phyloP scores from a whole-genome alignment of 768 basidiomycete genomes.

The Sporobolomyces roseus region DNA sequence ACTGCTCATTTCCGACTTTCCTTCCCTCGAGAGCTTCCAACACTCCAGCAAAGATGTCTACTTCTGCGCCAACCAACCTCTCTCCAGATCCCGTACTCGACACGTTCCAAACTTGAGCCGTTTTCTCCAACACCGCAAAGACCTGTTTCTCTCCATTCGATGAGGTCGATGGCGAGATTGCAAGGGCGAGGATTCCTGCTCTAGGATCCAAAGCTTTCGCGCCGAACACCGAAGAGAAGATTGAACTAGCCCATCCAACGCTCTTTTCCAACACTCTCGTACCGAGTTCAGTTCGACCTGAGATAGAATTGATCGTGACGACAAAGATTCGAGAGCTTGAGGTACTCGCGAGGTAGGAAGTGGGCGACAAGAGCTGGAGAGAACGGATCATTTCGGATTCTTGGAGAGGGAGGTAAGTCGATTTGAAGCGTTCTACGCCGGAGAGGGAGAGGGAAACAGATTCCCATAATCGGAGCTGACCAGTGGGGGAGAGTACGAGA shows the following conservation, averaged over 20 bases:
- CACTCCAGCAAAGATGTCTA: constrained; percentile 27
- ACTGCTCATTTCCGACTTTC: constrained; percentile 44
- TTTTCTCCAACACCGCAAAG: constrained; percentile 41
- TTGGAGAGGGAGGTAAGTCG: constrained; percentile 38
- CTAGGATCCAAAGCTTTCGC: constrained; percentile 30
- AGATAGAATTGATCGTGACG: constrained; percentile 43
- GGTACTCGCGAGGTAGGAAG: constrained; percentile 46
- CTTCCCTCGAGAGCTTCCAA: constrained; percentile 43
- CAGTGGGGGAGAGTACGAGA: constrained; percentile 67
- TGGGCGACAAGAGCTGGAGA: constrained; percentile 16
- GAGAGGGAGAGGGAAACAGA: constrained; percentile 56
- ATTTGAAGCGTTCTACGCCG: constrained; percentile 48
- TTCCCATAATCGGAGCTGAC: constrained; percentile 80
- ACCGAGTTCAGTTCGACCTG: constrained; percentile 45
- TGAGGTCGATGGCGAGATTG: constrained; percentile 12
- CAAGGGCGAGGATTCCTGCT: constrained; percentile 39
- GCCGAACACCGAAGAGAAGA: constrained; percentile 46
- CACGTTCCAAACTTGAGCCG: constrained; percentile 39
- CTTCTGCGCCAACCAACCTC: constrained; percentile 27
- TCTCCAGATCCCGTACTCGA: constrained; percentile 22
- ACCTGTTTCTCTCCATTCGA: constrained; percentile 40
- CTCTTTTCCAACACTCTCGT: constrained; percentile 42
- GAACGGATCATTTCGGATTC: constrained; percentile 43
- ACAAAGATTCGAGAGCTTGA: constrained; percentile 45
- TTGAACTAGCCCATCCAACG: constrained; percentile 47